These are phyloP conservation scores for Penicillium macrosclerotiorum DNA, from an alignment of 495 filamentous ascomycete genomes.

Conservation along the genomic window DNA sequence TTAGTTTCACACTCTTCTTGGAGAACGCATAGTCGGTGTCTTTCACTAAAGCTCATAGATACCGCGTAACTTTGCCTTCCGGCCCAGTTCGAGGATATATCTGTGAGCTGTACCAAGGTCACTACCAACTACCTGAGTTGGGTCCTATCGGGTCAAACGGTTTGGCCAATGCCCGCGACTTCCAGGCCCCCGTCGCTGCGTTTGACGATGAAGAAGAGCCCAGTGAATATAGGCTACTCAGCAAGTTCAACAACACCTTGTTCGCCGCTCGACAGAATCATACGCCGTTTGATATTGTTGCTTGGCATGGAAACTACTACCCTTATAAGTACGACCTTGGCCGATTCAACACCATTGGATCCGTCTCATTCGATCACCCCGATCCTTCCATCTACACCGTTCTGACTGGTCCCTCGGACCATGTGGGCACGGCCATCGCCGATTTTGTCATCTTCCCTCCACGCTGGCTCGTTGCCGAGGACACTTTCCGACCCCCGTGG, in stretches of 20 bases:
- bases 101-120: conserved; percentile 81
- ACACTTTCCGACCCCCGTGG: conserved; percentile 81
- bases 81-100: conserved; percentile 79
- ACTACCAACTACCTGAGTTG: conserved; percentile 82
- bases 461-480: conserved; percentile 73
- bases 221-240: conserved; percentile 57
- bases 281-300: conserved; percentile 79
- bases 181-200: conserved; percentile 75
- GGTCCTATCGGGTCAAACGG: conserved; percentile 87
- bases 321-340: conserved; percentile 88
- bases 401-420: conserved; percentile 71
- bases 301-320: conserved; percentile 76
- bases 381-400: conserved; percentile 85
- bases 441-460: conserved; percentile 86
- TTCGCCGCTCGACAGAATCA: conserved; percentile 71
- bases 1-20: conserved; percentile 11
- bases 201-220: conserved; percentile 61
- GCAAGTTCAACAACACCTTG: conserved; percentile 78
- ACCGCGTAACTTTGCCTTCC: conserved; percentile 65
- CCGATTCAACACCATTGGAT: conserved; percentile 75
- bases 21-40: too few relatives aligned
- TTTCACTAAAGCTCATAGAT: conserved; percentile 38
- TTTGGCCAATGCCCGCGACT: conserved; percentile 85
- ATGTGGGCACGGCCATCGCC: conserved; percentile 68
- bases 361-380: conserved; percentile 72